phyloP scores from a whole-genome alignment of 345 rosid species.

The Salix arbutifolia region DNA sequence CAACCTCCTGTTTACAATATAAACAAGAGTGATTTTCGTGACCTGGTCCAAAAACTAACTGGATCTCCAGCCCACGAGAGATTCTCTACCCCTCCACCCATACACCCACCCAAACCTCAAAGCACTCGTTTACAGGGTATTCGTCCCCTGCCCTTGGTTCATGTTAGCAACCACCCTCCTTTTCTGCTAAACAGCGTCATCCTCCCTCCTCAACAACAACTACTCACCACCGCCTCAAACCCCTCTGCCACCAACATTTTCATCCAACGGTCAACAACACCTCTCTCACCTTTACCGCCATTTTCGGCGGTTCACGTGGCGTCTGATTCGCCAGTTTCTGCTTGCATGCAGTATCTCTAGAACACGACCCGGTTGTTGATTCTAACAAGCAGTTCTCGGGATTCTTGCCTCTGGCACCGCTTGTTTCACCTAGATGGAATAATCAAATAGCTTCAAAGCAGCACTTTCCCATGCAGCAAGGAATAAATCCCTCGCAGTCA shows the following conservation, averaged over 20 bases:
- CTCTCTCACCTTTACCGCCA: slow-evolving; percentile 67
- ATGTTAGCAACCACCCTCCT: slow-evolving; percentile 67
- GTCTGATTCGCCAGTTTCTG: slow-evolving; percentile 71
- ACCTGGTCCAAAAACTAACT: slow-evolving; percentile 91
- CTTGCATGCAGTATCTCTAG: slow-evolving; percentile 70
- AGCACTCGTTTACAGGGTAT: slow-evolving; percentile 87
- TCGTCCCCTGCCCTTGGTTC: slow-evolving; percentile 86
- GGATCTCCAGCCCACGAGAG: slow-evolving; percentile 88
- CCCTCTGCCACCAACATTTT: slow-evolving; percentile 16
- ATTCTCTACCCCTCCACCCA: slow-evolving; percentile 65
- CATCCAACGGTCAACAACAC: slow-evolving; percentile 38
- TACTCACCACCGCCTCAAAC: slow-evolving; percentile 5
- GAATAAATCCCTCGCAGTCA: slow-evolving; percentile 6
- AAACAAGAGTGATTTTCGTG: slow-evolving; percentile 84
- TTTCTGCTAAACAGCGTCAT: slow-evolving; percentile 35
- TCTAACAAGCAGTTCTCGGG: slow-evolving; percentile 54
- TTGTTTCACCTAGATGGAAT: slow-evolving; percentile 65
- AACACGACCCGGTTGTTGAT: slow-evolving; percentile 43
- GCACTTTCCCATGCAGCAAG: slow-evolving; percentile 20
- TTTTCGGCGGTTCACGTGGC: slow-evolving; percentile 61
- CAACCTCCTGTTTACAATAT: slow-evolving; percentile 87
- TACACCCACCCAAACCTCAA: slow-evolving; percentile 63
- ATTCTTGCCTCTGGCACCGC: slow-evolving; percentile 59
- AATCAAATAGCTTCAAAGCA: slow-evolving; percentile 26
- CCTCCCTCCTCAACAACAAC: slow-evolving; percentile 21